These are phyloP conservation scores for Wallacemonas rigidus DNA, from an alignment of 208 protist species.

Conservation along the genomic window DNA sequence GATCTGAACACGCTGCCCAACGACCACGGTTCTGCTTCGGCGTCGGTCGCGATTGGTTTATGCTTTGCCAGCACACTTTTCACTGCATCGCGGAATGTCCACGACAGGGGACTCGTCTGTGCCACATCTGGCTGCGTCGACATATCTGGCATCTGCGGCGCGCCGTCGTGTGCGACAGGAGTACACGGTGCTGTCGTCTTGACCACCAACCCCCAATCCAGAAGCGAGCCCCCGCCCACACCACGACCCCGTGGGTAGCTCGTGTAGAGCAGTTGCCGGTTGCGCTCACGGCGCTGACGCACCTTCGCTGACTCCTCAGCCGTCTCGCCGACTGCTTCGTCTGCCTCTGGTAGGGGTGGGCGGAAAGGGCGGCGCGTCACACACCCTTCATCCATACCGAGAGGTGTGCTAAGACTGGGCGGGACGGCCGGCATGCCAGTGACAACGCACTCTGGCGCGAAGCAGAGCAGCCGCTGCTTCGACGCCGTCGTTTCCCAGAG, in stretches of 20 bases:
- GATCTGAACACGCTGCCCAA: slow-evolving; percentile 36
- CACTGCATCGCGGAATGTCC: slow-evolving; percentile 65
- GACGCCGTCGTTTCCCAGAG: slow-evolving; percentile 16
- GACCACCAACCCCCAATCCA: slow-evolving; percentile 71
- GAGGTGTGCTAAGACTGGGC: neutral
- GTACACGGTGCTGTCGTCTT: neutral
- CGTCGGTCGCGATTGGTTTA: slow-evolving; percentile 21
- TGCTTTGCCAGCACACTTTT: slow-evolving; percentile 15
- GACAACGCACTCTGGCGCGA: slow-evolving; percentile 29
- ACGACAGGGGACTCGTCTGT: slow-evolving; percentile 53
- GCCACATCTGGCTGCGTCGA: neutral
- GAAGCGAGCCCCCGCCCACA: slow-evolving; percentile 50
- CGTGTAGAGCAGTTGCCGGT: slow-evolving; percentile 35
- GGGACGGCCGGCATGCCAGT: neutral
- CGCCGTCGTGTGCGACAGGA: neutral
- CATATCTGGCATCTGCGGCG: neutral
- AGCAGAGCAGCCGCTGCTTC: slow-evolving; percentile 36
- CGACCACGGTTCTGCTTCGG: slow-evolving; percentile 15
- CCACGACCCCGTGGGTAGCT: slow-evolving; percentile 47
- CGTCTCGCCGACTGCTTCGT: neutral
- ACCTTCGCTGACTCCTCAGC: slow-evolving; percentile 7
- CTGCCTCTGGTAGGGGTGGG: slow-evolving; percentile 15
- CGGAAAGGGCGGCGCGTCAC: slow-evolving; percentile 25
- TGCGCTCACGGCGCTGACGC: slow-evolving; percentile 1
- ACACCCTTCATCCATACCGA: slow-evolving; percentile 17